Evolutionary conservation across 192 early-diverging fungal genomes (phyloP), one percentile per base, ranked within the genome.

Genomic region (Podila minutissima): DNA sequence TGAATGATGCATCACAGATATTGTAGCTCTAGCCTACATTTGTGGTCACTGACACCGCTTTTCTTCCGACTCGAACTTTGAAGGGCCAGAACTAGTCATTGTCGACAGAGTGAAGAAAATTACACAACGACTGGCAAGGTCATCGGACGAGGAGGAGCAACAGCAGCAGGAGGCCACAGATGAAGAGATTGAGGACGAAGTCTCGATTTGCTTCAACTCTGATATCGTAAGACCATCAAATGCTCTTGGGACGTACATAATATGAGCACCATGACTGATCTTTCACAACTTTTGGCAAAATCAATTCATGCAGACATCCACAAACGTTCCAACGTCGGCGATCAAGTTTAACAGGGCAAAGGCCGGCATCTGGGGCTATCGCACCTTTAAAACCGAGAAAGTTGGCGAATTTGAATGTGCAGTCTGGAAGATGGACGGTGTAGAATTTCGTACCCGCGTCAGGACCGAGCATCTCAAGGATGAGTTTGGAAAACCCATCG

Each of bases 401-500:
- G 77, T 81, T 7, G 77, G 77, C 29, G 77, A 81, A 12, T 81
- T 60, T 28, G 77, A 81, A 24, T 81, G 77, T 48, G 77, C 77
- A 53, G 77, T 81, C 8, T 81, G 77, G 77, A 81, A 81, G 49
- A 81, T 81, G 77, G 77, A 81, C 17, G 77, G 77, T 0, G 77
- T 81, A 13, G 77, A 81, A 48, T 81, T 81, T 38, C 32, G 77
- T 31, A 81, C 77, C 2, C 70, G 77, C 15, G 77, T 81, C 41
- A 57, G 77, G 62, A 73, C 77, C 19, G 77, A 81, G 33, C 77
- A 81, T 66, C 50, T 81, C 20, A 81, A 73, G 62, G 77, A 73
- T 28, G 66, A 67, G 15, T 46, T 15, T 51, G 77, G 77, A 13
- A 81, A 81, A 37, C 67, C 77, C 4, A 58, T 81, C 20, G 31